These are phyloP conservation scores for Cryphonectria nitschkei DNA, from an alignment of 2,329 filamentous ascomycete species.

Conservation along the genomic window DNA sequence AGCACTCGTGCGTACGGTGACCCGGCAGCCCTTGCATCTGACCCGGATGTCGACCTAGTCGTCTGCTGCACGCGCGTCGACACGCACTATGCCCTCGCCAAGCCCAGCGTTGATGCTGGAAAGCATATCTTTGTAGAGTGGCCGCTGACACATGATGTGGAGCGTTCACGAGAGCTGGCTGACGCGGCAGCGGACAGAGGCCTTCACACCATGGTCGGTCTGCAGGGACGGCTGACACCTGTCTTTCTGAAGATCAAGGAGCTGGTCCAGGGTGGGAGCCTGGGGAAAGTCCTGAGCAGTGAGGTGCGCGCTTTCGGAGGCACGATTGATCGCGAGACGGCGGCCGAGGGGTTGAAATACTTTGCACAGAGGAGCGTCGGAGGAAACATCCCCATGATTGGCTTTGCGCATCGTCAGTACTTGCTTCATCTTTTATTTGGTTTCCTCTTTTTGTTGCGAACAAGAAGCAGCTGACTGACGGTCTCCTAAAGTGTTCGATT, in stretches of 20 bases:
- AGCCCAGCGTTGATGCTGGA: constrained; percentile 53
- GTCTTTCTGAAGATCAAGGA: constrained; percentile 47
- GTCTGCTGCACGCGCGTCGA: constrained; percentile 59
- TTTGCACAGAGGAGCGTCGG: constrained; percentile 52
- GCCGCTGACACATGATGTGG: constrained; percentile 54
- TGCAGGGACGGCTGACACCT: constrained; percentile 55
- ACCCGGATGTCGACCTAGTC: constrained; percentile 57
- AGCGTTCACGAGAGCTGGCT: constrained; percentile 47
- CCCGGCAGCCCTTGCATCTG: constrained; percentile 51
- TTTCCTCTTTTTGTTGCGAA: background rate
- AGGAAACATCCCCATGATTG: constrained; percentile 48
- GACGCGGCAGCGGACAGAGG: constrained; percentile 35
- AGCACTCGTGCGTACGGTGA: constrained; percentile 53
- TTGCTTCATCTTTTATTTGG: background rate
- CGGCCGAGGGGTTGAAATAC: constrained; percentile 48
- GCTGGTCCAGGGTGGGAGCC: constrained; percentile 47
- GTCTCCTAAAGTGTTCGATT: constrained; percentile 46
- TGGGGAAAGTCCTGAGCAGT: constrained; percentile 58
- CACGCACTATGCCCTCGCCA: constrained; percentile 49
- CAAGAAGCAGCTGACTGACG: constrained; percentile 33
- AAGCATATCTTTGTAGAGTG: constrained; percentile 62
- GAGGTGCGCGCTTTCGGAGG: constrained; percentile 47
- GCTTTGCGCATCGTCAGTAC: constrained; percentile 46
- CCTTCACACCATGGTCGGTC: constrained; percentile 48
- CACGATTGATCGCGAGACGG: constrained; percentile 37